Conservation (phyloP, 345 rosid species). For the Fremontodendron californicum region DNA sequence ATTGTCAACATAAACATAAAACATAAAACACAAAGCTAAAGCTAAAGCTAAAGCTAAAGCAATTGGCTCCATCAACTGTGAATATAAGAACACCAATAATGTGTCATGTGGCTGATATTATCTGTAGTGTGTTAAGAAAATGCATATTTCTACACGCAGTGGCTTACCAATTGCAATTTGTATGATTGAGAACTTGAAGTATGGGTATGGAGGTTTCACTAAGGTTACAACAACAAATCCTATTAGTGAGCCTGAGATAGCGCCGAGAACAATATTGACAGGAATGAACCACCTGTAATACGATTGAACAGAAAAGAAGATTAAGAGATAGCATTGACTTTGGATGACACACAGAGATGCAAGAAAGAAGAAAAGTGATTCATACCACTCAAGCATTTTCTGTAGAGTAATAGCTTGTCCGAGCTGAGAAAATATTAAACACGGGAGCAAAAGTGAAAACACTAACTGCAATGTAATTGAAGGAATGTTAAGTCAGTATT, state of each 20-base stretch:
- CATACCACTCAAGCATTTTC: conserved; percentile 85
- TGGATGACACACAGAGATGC: neutral
- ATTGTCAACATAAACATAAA: neutral
- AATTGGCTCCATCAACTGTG: neutral
- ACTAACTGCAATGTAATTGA: conserved; percentile 58
- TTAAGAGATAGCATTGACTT: neutral
- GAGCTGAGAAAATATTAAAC: conserved; percentile 91
- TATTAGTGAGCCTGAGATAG: conserved; percentile 71
- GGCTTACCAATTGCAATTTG: conserved; percentile 84
- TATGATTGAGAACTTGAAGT: conserved; percentile 82
- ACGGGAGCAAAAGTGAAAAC: conserved; percentile 91
- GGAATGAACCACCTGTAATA: conserved; percentile 96
- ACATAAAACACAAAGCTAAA: neutral
- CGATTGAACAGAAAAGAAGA: neutral
- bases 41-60: neutral
- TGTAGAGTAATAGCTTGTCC: conserved; percentile 83
- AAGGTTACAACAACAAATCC: conserved; percentile 59
- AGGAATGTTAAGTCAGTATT: neutral
- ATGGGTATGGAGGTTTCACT: conserved; percentile 88
- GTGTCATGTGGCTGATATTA: neutral
- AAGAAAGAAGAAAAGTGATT: neutral
- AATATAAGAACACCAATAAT: neutral
- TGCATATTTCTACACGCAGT: neutral
- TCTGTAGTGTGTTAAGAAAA: neutral
- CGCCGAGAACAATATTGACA: conserved; percentile 65